A percentile compares a stretch with the other conserved stretches of the same genome.
phyloP scores from a whole-genome alignment of 140 eudicot species.

The Oenanthe javanica region DNA sequence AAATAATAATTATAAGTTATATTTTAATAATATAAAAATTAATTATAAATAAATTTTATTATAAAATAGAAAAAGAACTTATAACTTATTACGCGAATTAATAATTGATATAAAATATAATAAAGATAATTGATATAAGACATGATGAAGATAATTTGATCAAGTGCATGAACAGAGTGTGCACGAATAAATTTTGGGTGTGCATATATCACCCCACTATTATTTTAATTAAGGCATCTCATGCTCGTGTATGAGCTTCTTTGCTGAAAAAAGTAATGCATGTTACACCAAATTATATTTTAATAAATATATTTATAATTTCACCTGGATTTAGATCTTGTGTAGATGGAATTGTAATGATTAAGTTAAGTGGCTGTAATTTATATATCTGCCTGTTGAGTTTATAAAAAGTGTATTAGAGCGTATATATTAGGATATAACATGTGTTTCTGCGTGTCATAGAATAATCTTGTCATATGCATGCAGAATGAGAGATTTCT shows the following conservation, averaged over 20 bases:
- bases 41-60: too few relatives aligned
- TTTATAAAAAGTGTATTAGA: neutral
- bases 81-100: too few relatives aligned
- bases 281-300: neutral
- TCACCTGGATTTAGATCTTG: conserved; percentile 6
- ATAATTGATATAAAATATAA: too few relatives aligned
- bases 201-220: neutral
- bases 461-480: neutral
- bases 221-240: conserved; percentile 7
- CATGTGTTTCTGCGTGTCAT: neutral
- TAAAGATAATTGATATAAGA: too few relatives aligned
- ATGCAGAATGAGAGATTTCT: neutral
- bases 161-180: too few relatives aligned
- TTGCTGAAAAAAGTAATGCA: neutral
- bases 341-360: neutral
- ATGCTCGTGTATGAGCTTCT: conserved; percentile 11
- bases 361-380: neutral
- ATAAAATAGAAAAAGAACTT: too few relatives aligned
- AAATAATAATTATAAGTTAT: too few relatives aligned
- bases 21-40: too few relatives aligned
- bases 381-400: neutral
- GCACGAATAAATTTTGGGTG: too few relatives aligned
- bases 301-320: neutral
- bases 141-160: too few relatives aligned
- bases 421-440: neutral